Evolutionary conservation across 2,329 filamentous ascomycete genomes (phyloP), one percentile per base, ranked within the genome.

Genomic region (Ophiostoma populinum): DNA sequence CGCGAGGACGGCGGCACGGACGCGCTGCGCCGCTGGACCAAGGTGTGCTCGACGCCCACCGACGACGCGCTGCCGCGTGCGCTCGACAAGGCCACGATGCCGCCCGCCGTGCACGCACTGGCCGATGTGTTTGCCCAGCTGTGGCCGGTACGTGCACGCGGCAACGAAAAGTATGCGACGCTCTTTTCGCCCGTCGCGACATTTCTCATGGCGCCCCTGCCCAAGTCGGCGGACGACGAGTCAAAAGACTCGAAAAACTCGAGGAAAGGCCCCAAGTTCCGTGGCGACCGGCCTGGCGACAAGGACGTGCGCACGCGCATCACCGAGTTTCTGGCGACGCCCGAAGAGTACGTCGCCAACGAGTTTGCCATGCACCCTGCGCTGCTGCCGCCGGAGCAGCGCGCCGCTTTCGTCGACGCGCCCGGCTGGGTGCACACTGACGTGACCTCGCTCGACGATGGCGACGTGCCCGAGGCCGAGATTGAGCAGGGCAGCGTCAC

Each of bases 61-160:
- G 70, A 76, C 45, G 64, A 71, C 46, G 75, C 68, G 50, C 69
- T 70, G 46, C 74, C 70, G 2, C 62, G 61, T 13, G 47, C 55
- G 13, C 56, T 79, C 18, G 56, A 59, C 24, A 57, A 57, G 38
- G 63, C 68, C 3, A 53, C 55, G 17, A 52, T 77, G 16, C 62
- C 72, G 1, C 51, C 59, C 15, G 59, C 64, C 9, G 47, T 83
- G 24, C 61, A 71, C 49, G 72, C 75, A 1, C 70, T 94, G 39
- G 74, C 79, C 26, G 71, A 81, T 40, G 80, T 94, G 51, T 95
- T 98, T 45, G 64, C 75, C 7, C 78, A 90, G 47, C 59, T 94
- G 25, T 94, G 90, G 85, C 87, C 86, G 8, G 71, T 94, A 39
- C 80, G 74, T 51, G 80, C 83, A 0, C 81, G 83, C 3, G 90